Evolutionary conservation across 106 monocot genomes (phyloP), one percentile per base, ranked within the genome.

Genomic region (Apostasia ramifera): DNA sequence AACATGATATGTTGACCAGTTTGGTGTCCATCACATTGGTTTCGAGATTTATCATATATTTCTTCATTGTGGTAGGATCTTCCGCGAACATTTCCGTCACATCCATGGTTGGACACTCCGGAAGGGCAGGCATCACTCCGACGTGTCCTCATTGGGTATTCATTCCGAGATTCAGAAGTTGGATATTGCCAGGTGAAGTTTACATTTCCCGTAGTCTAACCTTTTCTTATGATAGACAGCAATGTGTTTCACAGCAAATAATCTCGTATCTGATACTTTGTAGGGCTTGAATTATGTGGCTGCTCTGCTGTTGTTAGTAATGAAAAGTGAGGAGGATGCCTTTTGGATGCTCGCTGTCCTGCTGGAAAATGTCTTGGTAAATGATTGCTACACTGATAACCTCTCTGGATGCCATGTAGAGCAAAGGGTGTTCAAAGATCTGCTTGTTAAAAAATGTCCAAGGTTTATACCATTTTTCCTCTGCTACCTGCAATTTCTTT

Each of bases 281-380:
- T 77, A 98, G 97, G 97, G 97, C 56, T 60, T 98, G 58, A 98
- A 98, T 73, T 98, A 98, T 77, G 92, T 98, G 39, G 97, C 97
- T 26, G 97, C 92, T 7, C 41, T 98, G 47, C 71, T 98, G n/a
- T 60, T 98, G 57, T 73, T 98, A 57, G 97, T 98, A 62, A 92
- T 98, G 97, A 85, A 79, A 68, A 84, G 86, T 40, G 97, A 98
- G 54, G 97, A 98, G 72, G 97, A 98, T 71, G 97, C 97, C 57
- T 98, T 98, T 74, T 98, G 97, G 97, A 89, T 98, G 92, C 89
- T 98, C 59, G 82, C 97, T 55, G 89, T 92, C 9, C 87, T 98
- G 40, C 73, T 98, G 43, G 97, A 98, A 83, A 83, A 98, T 83
- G 89, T 92, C 8, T 81, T 98, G 70, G 97, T 98, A 5, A 92